phyloP scores from a whole-genome alignment of 805 yeast species.

The Jamesozyma piceae region DNA sequence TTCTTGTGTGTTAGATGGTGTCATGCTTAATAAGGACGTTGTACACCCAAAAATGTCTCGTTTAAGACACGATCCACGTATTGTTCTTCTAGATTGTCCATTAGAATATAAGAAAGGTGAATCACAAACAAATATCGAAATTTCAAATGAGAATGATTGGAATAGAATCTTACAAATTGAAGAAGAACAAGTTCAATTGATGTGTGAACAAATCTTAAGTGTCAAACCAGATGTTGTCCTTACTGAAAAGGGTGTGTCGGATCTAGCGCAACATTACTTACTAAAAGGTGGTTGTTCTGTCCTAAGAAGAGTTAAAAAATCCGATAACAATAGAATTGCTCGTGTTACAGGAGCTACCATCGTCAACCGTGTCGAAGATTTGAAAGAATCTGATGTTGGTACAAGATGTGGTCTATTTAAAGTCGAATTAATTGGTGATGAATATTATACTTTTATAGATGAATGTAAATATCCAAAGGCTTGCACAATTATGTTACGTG shows the following conservation, averaged over 20 bases:
- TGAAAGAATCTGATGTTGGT: slow-evolving; percentile 86
- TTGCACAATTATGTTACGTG: slow-evolving; percentile 85
- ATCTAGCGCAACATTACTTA: slow-evolving; percentile 92
- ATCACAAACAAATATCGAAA: slow-evolving; percentile 95
- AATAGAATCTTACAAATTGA: slow-evolving; percentile 88
- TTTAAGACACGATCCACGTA: slow-evolving; percentile 76
- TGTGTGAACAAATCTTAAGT: slow-evolving; percentile 77
- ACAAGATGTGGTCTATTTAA: slow-evolving; percentile 81
- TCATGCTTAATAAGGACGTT: slow-evolving; percentile 88
- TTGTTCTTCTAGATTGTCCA: slow-evolving; percentile 88
- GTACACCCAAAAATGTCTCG: slow-evolving; percentile 99
- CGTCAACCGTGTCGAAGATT: slow-evolving; percentile 89
- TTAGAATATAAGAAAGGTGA: slow-evolving; percentile 98
- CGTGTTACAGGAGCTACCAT: slow-evolving; percentile 97
- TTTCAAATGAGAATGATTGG: slow-evolving; percentile 95
- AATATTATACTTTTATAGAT: slow-evolving; percentile 79
- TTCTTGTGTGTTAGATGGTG: slow-evolving; percentile 80
- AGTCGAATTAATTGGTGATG: slow-evolving; percentile 94
- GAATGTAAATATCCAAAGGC: slow-evolving; percentile 83
- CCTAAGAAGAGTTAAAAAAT: slow-evolving; percentile 86
- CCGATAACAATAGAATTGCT: slow-evolving; percentile 92
- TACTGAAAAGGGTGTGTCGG: slow-evolving; percentile 97
- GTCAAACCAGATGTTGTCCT: slow-evolving; percentile 90
- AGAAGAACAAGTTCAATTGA: slow-evolving; percentile 85
- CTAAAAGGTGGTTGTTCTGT: slow-evolving; percentile 90